Conservation (phyloP, 2,329 filamentous ascomycete species). For the Fusarium graminum region DNA sequence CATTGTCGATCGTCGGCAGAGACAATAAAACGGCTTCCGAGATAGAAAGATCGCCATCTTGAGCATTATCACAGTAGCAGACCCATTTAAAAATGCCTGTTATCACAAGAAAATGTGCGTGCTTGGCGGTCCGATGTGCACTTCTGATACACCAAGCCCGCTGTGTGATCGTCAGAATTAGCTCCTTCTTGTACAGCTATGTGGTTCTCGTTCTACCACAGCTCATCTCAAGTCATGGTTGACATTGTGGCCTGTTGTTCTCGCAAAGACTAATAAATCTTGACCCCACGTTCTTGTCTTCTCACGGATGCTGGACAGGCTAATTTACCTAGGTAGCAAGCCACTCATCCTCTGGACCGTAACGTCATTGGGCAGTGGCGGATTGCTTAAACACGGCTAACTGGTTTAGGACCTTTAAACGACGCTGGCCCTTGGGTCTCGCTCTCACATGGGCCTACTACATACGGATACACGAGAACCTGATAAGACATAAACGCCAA, state of each 20-base stretch:
- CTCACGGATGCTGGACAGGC: constrained; percentile 3
- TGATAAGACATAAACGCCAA: background rate
- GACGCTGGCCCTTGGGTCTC: constrained; percentile 18
- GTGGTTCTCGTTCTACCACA: background rate
- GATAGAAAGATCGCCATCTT: constrained; percentile 31
- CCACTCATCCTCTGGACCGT: constrained; percentile 12
- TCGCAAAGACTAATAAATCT: constrained; percentile 6
- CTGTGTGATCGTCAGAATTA: constrained; percentile 22
- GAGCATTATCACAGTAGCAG: constrained; percentile 19
- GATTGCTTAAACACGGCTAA: constrained; percentile 24
- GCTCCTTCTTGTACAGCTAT: constrained; percentile 24
- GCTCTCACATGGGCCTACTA: constrained; percentile 8
- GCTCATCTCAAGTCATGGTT: constrained; percentile 13
- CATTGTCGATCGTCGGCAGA: constrained; percentile 36
- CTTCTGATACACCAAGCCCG: constrained; percentile 11
- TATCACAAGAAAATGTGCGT: constrained; percentile 11
- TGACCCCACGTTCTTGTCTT: constrained; percentile 31
- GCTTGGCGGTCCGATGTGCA: constrained; percentile 14
- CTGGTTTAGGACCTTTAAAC: constrained; percentile 15
- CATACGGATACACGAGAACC: background rate
- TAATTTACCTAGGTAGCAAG: background rate
- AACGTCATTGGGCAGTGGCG: constrained; percentile 17
- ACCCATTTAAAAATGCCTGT: constrained; percentile 13
- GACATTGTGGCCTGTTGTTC: constrained; percentile 6
- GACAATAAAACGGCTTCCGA: constrained; percentile 28